Percentiles rank a stretch among this genome's conserved stretches.
These are phyloP conservation scores for Nothomitra cinnamomea DNA, from an alignment of 2,329 filamentous ascomycete species.

Conservation along the genomic window DNA sequence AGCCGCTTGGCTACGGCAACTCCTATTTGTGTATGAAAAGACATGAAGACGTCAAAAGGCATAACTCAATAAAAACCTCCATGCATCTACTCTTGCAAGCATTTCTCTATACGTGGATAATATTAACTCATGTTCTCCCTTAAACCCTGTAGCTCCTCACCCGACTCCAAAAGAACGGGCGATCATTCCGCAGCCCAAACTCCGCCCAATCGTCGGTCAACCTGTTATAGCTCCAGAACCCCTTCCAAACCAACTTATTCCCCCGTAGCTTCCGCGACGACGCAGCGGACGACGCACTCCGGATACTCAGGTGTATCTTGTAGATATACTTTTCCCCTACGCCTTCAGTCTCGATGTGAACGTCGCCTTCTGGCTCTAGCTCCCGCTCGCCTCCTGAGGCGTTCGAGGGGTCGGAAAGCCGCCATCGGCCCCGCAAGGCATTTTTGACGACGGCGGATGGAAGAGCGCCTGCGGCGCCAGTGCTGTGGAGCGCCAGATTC, in stretches of 20 bases:
- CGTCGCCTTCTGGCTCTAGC: conserved; percentile 41
- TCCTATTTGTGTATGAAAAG: no score
- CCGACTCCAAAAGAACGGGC: conserved; percentile 42
- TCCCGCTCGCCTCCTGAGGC: neutral
- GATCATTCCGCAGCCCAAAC: conserved; percentile 50
- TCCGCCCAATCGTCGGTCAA: conserved; percentile 81
- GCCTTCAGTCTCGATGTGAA: conserved; percentile 78
- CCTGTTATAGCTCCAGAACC: conserved; percentile 80
- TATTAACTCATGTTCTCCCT: no score
- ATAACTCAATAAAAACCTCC: no score
- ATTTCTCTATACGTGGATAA: no score
- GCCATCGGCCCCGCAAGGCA: conserved; percentile 49
- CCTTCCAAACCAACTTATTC: conserved; percentile 77
- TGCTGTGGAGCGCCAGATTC: conserved; percentile 32
- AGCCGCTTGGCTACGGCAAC: no score
- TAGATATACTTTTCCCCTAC: conserved; percentile 66
- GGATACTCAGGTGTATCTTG: conserved; percentile 59
- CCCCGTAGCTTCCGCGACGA: conserved; percentile 39
- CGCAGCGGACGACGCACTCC: conserved; percentile 29
- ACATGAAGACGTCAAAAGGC: no score
- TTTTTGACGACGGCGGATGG: conserved; percentile 45
- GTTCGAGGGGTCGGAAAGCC: conserved; percentile 33
- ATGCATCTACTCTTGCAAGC: no score
- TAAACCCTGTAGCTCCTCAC: conserved; percentile 38
- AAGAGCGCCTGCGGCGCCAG: conserved; percentile 23